Evolutionary conservation across 2,329 filamentous ascomycete genomes (phyloP).

Genomic region (Metarhizium anisopliae): DNA sequence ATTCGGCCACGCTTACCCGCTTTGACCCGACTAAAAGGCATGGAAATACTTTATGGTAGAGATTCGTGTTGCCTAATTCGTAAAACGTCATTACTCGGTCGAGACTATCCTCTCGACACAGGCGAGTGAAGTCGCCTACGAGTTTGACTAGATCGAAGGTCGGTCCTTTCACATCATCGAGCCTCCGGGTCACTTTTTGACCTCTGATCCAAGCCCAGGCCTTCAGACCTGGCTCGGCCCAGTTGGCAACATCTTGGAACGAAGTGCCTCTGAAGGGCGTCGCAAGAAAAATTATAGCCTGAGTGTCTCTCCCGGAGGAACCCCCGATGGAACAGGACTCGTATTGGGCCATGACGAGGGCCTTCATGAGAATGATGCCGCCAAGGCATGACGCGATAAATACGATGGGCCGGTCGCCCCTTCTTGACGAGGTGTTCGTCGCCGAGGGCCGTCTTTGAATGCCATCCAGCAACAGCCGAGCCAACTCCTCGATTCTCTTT

Average conservation of each 20-base stretch:
- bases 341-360: constrained; percentile 13
- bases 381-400: constrained; percentile 26
- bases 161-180: too few relatives aligned
- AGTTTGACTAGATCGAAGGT: too few relatives aligned
- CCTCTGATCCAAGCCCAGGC: neutral
- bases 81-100: too few relatives aligned
- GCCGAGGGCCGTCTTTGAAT: constrained; percentile 11
- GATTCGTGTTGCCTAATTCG: too few relatives aligned
- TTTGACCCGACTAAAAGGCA: too few relatives aligned
- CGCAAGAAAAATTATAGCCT: constrained; percentile 17
- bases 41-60: too few relatives aligned
- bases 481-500: constrained; percentile 11
- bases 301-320: constrained; percentile 11
- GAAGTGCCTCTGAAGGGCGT: constrained; percentile 20
- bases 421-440: neutral
- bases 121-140: too few relatives aligned
- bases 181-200: too few relatives aligned
- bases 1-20: too few relatives aligned
- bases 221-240: constrained; percentile 11
- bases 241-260: constrained; percentile 15
- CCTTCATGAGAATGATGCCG: constrained; percentile 20
- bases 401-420: constrained; percentile 14
- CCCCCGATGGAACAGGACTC: constrained; percentile 5
- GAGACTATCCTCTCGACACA: too few relatives aligned
- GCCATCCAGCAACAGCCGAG: too few relatives aligned